A percentile compares a stretch with the other conserved stretches of the same genome.
phyloP scores from a whole-genome alignment of 1,284 basidiomycete species.

The Ustilago hordei region DNA sequence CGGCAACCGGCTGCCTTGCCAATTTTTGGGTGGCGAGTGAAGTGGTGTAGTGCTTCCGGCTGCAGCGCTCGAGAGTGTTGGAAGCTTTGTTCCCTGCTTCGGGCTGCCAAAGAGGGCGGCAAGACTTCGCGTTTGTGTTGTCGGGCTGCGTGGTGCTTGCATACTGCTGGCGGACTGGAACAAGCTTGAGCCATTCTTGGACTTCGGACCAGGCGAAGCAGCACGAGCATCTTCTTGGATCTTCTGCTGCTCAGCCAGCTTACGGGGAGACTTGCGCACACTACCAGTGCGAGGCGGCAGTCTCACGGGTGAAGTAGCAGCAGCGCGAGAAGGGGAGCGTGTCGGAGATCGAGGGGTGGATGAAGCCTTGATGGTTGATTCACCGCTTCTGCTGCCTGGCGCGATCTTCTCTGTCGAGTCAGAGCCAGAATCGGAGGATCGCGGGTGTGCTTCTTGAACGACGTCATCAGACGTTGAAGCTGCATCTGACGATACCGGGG shows the following conservation, averaged over 20 bases:
- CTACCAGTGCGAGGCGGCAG: conserved; percentile 41
- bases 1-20: conserved; percentile 36
- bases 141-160: conserved; percentile 34
- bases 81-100: conserved; percentile 44
- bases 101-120: conserved; percentile 47
- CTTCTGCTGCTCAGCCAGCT: conserved; percentile 35
- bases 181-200: conserved; percentile 13
- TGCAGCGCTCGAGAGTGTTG: conserved; percentile 25
- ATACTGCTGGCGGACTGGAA: conserved; percentile 21
- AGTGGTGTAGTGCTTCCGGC: conserved; percentile 44
- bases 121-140: conserved; percentile 38
- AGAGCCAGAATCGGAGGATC: conserved; percentile 35
- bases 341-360: conserved; percentile 49
- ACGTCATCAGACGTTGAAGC: conserved; percentile 1
- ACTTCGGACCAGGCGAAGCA: conserved; percentile 28
- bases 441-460: conserved; percentile 2
- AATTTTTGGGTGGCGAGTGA: conserved; percentile 48
- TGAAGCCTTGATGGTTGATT: conserved; percentile 50
- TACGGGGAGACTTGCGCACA: conserved; percentile 48
- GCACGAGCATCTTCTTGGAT: conserved; percentile 17
- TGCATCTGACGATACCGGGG: conserved; percentile 1
- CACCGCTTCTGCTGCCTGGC: conserved; percentile 29
- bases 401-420: conserved; percentile 40
- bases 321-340: conserved; percentile 39
- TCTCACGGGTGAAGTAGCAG: conserved; percentile 30